Evolutionary conservation across 2,329 filamentous ascomycete species (phyloP), one percentile per base, ranked within the genome.

Genomic region (Cyphellophora attinorum): DNA sequence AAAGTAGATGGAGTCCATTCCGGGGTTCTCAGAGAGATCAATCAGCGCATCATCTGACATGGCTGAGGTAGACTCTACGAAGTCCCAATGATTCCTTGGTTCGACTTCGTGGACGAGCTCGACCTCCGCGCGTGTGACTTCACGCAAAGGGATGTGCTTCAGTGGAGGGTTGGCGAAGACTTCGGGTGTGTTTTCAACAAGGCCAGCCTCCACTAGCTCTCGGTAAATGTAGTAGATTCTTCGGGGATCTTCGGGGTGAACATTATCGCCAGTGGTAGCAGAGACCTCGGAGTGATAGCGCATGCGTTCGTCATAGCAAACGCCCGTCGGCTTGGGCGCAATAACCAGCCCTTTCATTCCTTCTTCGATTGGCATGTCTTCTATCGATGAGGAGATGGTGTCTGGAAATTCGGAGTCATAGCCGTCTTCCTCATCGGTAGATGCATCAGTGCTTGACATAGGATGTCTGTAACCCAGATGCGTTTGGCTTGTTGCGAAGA

Each of bases 271-370:
- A 12, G 64, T 59, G 3, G 65, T 61, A 3, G 69, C 64, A 12
- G 85, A 79, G 11, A 84, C 78, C 54, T 95, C 93, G 35, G 86
- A 83, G 56, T 98, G 91, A 41, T 93, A 81, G 41, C 91, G 85
- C 91, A 98, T 98, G 19, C 89, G 77, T 38, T 85, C 79, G 61
- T 98, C 91, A 55, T 96, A 98, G 46, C 84, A 89, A 41, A 81
- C 76, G 3, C 84, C 84, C 0, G 82, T 88, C 0, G 80, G 74
- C 2, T 84, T 64, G 16, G 74, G 59, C 2, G 60, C 54, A 16
- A 58, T 41, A 2, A 62, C 58, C n/a, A 67, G 51, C 6, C 60
- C 60, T 4, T 29, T 47, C 42, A 27, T 42, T 34, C 18, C 55
- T 54, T 48, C 45, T 15, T 45, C 27, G 10, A 16, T 14, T 15